phyloP scores from a whole-genome alignment of 257 asterid genomes.

The Nicotiana tomentosiformis region DNA sequence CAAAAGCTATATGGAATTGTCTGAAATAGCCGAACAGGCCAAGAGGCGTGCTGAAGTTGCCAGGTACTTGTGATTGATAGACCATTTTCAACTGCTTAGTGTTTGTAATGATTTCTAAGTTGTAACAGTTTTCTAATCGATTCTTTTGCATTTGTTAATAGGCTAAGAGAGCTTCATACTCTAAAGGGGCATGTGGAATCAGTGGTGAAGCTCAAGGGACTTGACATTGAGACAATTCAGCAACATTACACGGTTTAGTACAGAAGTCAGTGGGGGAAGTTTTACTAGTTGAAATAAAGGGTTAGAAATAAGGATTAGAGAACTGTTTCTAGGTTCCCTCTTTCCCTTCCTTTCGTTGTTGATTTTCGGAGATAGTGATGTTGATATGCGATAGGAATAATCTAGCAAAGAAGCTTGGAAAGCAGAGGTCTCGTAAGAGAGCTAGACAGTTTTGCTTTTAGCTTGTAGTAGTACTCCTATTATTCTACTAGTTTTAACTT shows the following conservation, averaged over 20 bases:
- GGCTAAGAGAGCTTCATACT: conserved; percentile 49
- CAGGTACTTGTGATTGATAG: conserved; percentile 19
- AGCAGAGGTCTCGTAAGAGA: background rate
- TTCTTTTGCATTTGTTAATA: background rate
- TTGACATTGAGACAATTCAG: conserved; percentile 46
- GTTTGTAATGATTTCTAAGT: background rate
- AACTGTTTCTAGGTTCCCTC: conserved; percentile 8
- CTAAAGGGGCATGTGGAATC: conserved; percentile 49
- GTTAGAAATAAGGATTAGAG: conserved; percentile 12
- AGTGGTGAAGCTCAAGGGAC: conserved; percentile 47
- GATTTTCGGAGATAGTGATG: conserved; percentile 11
- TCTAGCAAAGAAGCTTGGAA: conserved; percentile 8
- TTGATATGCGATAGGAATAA: conserved; percentile 9
- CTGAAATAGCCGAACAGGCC: conserved; percentile 59
- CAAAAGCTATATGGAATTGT: conserved; percentile 40
- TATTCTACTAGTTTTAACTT: background rate
- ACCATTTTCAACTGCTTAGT: background rate
- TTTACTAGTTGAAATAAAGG: conserved; percentile 1
- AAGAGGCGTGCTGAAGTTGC: conserved; percentile 59
- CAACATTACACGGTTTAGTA: conserved; percentile 43
- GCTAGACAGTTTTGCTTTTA: background rate
- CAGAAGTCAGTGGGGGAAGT: background rate
- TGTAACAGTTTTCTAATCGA: background rate
- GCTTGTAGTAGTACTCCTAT: background rate
- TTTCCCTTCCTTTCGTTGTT: conserved; percentile 6